A percentile compares a stretch with the other conserved stretches of the same genome.
Conservation (phyloP, 106 monocot genomes). For the Triglochin maritima region DNA sequence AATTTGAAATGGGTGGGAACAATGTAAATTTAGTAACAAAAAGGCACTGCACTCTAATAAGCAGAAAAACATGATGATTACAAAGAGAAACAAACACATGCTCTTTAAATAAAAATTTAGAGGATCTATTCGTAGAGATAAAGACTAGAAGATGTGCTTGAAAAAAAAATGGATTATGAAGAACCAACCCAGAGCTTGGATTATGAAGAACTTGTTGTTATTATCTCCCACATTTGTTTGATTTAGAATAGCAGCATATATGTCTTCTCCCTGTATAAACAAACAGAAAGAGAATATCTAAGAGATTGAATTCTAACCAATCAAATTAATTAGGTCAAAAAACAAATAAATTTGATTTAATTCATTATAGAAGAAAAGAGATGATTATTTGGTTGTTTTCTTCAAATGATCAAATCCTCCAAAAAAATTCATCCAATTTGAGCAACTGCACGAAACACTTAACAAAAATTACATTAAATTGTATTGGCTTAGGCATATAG, state of each 20-base stretch:
- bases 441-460: background rate
- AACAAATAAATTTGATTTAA: background rate
- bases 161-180: background rate
- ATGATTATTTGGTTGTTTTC: background rate
- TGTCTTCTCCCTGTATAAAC: slow-evolving; percentile 44
- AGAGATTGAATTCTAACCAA: background rate
- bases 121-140: too few relatives aligned
- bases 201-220: slow-evolving; percentile 88
- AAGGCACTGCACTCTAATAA: too few relatives aligned
- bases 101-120: too few relatives aligned
- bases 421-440: background rate
- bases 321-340: background rate
- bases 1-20: too few relatives aligned
- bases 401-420: background rate
- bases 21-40: too few relatives aligned
- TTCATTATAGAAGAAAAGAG: background rate
- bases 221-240: slow-evolving; percentile 89
- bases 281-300: background rate
- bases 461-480: background rate
- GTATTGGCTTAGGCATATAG: too few relatives aligned
- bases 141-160: too few relatives aligned
- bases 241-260: slow-evolving; percentile 79
- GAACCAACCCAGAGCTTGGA: slow-evolving; percentile 74
- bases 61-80: too few relatives aligned
- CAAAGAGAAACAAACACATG: too few relatives aligned